Conservation (phyloP, 2,329 filamentous ascomycete genomes). For the Raffaelea arxii region DNA sequence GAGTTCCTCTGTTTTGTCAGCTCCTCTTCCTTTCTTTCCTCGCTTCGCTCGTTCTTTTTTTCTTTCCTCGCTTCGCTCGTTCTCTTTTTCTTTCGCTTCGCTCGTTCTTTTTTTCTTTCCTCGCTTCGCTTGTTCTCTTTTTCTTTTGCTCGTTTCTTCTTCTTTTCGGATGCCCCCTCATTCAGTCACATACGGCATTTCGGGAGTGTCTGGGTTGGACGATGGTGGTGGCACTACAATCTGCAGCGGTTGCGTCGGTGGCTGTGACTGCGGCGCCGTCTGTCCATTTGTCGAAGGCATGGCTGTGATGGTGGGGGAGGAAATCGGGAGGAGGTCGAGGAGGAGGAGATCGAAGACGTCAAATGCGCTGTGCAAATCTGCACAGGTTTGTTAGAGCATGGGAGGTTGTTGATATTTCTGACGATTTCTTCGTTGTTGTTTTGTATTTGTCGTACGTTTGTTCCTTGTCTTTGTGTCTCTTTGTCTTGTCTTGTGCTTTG, state of each 20-base stretch:
- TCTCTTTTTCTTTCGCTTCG: neutral
- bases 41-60: neutral
- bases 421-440: too few species aligned
- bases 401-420: too few species aligned
- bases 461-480: too few species aligned
- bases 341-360: neutral
- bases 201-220: conserved; percentile 76
- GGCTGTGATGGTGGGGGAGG: neutral
- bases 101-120: too few species aligned
- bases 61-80: neutral
- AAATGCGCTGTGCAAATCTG: too few species aligned
- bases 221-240: conserved; percentile 78
- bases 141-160: neutral
- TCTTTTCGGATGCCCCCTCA: neutral
- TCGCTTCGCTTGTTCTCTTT: too few species aligned
- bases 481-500: too few species aligned
- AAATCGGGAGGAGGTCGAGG: neutral
- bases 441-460: too few species aligned
- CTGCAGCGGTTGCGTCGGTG: conserved; percentile 49
- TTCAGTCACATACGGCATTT: conserved; percentile 63
- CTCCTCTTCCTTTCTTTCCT: neutral
- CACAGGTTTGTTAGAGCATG: neutral
- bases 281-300: too few species aligned
- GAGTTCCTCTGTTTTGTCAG: conserved; percentile 59
- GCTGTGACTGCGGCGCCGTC: neutral